Evolutionary conservation across 106 monocot genomes (phyloP), one percentile per base, ranked within the genome.

Genomic region (Acanthochlamys bracteata): DNA sequence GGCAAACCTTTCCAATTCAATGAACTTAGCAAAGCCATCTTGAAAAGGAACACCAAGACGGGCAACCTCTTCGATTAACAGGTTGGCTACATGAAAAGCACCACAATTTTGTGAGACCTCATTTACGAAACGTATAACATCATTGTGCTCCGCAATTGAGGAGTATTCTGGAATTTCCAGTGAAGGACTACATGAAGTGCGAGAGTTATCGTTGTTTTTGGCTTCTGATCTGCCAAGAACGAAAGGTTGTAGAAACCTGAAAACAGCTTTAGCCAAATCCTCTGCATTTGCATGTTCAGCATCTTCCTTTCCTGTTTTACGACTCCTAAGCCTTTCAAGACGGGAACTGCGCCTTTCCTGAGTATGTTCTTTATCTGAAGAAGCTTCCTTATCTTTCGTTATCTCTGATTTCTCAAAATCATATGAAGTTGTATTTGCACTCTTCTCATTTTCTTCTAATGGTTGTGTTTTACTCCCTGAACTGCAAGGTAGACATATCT

Each of bases 241-340:
- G 76, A 91, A 98, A 54, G 80, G 83, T 49, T 91, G 88, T 39
- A 91, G 72, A 80, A 77, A 81, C 60, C 76, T 80, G 51, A 82
- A 83, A 24, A 85, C 78, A 69, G 70, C 45, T 76, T 91, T 83
- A 51, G 71, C 84, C 40, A 71, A 63, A 76, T 86, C 84, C 71
- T 79, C 87, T 41, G 57, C 60, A 65, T 53, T 67, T 12, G 76
- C 24, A 57, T 57, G 79, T 72, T 88, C 91, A 52, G 80, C 47
- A 14, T 98, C 91, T 57, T 92, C 96, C 74, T 88, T 98, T 41
- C 85, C 88, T 45, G 76, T 80, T 73, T 98, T 98, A 46, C 91
- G 91, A 74, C 96, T 98, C 83, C 88, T 84, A 25, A 98, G 83
- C 69, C 91, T 83, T 78, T 92, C 96, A 67, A 98, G 79, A 67